Evolutionary conservation across 305 asterid species (phyloP), one percentile per base, ranked within the genome.

Genomic region (Fraxinus dipetala): DNA sequence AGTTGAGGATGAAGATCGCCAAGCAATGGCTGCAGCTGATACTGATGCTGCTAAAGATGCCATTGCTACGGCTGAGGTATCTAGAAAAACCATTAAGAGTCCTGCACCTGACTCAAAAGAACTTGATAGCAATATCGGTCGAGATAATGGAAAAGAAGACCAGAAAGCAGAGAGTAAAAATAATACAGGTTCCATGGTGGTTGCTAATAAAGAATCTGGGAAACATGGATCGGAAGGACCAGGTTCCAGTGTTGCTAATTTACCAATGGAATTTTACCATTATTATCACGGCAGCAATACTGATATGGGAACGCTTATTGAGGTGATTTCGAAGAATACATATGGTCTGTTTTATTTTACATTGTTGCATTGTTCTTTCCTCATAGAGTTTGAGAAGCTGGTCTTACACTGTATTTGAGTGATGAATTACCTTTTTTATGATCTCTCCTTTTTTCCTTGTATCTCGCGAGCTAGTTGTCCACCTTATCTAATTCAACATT

Each of bases 1-100:
- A 69, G 97, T 93, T 70, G 98, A 95, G 92, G 98, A 94, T 86
- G 99, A 95, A 88, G 99, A 95, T 81, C 92, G 91, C 38, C 97
- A 87, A 80, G 91, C 92, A 67, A 81, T 89, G 91, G 95, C 91
- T 54, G 93, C 96, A 80, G 92, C 95, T 77, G 93, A 88, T 85
- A 90, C 94, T 54, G 94, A 90, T 82, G 94, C 97, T 70, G 95
- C 97, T 51, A 94, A 89, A 87, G 96, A 91, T 76, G 97, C 91
- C 85, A 89, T 89, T 70, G 91, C 90, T 35, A 80, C 83, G 45
- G 93, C 95, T 59, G 95, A 91, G 89, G 6, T 87, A 54, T 54
- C 72, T 61, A 87, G 97, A 85, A 89, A 83, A 82, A 84, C 85
- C 81, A 80, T 80, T 73, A 87, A 83, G 77, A 86, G 77, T 76